A percentile compares a stretch with the other conserved stretches of the same genome.
phyloP scores from a whole-genome alignment of 2,329 filamentous ascomycete species.

The Neurospora crassa region DNA sequence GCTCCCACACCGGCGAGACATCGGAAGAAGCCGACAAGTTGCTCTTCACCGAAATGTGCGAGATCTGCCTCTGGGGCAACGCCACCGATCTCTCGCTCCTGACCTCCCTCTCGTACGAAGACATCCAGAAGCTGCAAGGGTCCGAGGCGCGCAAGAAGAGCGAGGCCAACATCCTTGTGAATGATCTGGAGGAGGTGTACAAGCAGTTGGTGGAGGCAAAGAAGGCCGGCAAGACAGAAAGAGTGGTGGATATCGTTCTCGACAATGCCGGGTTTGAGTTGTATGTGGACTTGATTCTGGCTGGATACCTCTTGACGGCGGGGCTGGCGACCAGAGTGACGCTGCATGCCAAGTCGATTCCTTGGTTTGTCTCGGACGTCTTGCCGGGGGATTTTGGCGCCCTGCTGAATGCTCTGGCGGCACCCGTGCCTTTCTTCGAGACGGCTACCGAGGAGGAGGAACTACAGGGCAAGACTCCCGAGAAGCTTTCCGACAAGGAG shows the following conservation, averaged over 20 bases:
- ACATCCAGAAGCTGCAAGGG: constrained; percentile 94
- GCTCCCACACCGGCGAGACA: constrained; percentile 38
- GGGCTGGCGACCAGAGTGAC: constrained; percentile 80
- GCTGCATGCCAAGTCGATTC: constrained; percentile 87
- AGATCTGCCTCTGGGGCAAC: constrained; percentile 96
- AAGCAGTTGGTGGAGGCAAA: constrained; percentile 19
- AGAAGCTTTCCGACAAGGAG: constrained; percentile 58
- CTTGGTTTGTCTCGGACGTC: constrained; percentile 98
- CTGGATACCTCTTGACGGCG: constrained; percentile 77
- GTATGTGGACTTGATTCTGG: constrained; percentile 87
- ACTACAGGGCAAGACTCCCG: constrained; percentile 45
- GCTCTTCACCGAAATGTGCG: constrained; percentile 85
- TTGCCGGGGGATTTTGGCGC: constrained; percentile 74
- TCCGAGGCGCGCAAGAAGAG: constrained; percentile 75
- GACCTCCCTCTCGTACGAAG: constrained; percentile 84
- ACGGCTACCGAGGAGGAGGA: constrained; percentile 59
- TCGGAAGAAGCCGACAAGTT: constrained; percentile 59
- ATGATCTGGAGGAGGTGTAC: constrained; percentile 53
- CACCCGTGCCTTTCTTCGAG: constrained; percentile 71
- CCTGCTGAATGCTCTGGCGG: constrained; percentile 71
- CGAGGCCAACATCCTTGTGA: constrained; percentile 86
- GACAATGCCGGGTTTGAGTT: constrained; percentile 98
- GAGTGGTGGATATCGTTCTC: constrained; percentile 85
- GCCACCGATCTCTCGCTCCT: constrained; percentile 89
- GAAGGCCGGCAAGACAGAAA: constrained; percentile 37